Conservation (phyloP, 2,329 filamentous ascomycete genomes). For the Scedosporium aurantiacum region DNA sequence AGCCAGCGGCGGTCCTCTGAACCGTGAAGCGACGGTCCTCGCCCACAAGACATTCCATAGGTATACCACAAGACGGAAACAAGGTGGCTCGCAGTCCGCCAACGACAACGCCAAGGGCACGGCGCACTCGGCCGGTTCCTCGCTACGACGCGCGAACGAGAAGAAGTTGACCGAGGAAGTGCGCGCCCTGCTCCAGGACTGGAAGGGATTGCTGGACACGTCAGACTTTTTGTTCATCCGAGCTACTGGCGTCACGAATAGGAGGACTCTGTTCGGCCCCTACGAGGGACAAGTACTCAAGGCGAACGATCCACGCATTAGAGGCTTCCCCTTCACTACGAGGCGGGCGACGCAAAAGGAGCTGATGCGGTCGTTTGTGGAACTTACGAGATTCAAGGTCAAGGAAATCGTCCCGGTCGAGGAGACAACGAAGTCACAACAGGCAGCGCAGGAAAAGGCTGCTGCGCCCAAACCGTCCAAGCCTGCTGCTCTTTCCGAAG, state of each 20-base stretch:
- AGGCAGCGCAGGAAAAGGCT: slow-evolving; percentile 25
- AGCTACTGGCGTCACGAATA: slow-evolving; percentile 77
- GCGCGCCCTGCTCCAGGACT: slow-evolving; percentile 65
- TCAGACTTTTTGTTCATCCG: slow-evolving; percentile 81
- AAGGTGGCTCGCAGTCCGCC: slow-evolving; percentile 88
- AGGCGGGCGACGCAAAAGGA: slow-evolving; percentile 85
- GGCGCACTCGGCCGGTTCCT: slow-evolving; percentile 87
- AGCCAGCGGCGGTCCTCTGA: slow-evolving; percentile 57
- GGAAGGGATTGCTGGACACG: slow-evolving; percentile 76
- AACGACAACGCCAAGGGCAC: slow-evolving; percentile 91
- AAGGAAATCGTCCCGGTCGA: slow-evolving; percentile 62
- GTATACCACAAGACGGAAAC: slow-evolving; percentile 91
- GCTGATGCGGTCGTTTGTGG: slow-evolving; percentile 87
- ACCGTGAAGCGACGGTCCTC: slow-evolving; percentile 75
- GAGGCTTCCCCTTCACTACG: slow-evolving; percentile 89
- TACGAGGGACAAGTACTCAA: slow-evolving; percentile 81
- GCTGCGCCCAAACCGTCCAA: slow-evolving; percentile 35
- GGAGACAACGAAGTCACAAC: slow-evolving; percentile 28
- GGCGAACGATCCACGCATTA: slow-evolving; percentile 66
- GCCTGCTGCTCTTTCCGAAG: slow-evolving; percentile 65
- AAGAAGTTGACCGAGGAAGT: slow-evolving; percentile 83
- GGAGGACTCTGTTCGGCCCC: slow-evolving; percentile 77
- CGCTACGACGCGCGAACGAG: slow-evolving; percentile 86
- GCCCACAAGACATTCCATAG: slow-evolving; percentile 97
- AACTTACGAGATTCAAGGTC: slow-evolving; percentile 83